Evolutionary conservation across 768 basidiomycete species (phyloP), one percentile per base, ranked within the genome.

Genomic region (Lactarius deliciosus): DNA sequence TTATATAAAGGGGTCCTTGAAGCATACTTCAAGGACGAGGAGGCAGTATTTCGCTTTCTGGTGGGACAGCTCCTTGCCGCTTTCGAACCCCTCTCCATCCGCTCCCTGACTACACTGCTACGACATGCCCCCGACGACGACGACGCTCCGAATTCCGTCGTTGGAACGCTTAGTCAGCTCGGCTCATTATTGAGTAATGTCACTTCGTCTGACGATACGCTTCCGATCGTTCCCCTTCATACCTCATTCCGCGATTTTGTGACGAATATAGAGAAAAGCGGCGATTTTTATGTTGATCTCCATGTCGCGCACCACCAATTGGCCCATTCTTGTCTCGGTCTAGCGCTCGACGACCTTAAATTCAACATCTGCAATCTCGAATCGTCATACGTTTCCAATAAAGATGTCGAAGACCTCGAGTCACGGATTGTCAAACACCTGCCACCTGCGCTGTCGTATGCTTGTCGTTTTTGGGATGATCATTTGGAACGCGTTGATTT

Each of bases 291-390:
- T 34, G 43, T 61, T 2, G 41, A 61, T 45, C 60, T 61, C 30
- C 10, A 8, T 7, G 25, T 45, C 6, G 60, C 60, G 0, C 60
- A 61, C 34, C 40, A 9, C 25, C 57, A 41, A n/a, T 25, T 59
- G 30, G 57, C 34, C n/a, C 5, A 36, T n/a, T 45, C 45, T 1
- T 45, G 41, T 43, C 41, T 61, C 43, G 7, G 6, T 15, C 3
- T 32, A n/a, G 18, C 45, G 60, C 16, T 47, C 8, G 0, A 7
- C 3, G 25, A 30, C 20, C 45, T 61, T 10, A 40, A 43, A n/a
- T 61, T 61, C 11, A 61, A 61, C 28, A 61, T 61, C 25, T 61
- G 60, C 13, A 18, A 61, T 8, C 60, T 61, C 28, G 60, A 61
- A 18, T 28, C 38, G 2, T 61, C 60, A 32, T 45, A 47, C 28